Conservation (phyloP, 257 asterid genomes). For the Ilex aquifolium region DNA sequence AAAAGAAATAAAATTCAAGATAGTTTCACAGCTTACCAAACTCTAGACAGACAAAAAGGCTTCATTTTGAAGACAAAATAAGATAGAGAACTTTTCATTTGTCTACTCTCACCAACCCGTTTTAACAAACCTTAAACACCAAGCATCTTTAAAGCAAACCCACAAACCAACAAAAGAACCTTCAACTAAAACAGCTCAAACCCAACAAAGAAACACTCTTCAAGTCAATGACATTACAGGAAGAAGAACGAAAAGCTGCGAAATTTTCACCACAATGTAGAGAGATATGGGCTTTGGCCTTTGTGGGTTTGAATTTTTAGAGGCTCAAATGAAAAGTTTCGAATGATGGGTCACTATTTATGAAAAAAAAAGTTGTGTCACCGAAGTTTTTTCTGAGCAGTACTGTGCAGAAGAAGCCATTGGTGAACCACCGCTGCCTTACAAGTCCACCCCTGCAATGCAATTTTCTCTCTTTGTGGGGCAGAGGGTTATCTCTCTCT, state of each 20-base stretch:
- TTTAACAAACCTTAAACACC: constrained; percentile 16
- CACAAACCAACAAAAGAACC: not conserved
- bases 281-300: not conserved
- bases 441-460: no score
- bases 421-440: no score
- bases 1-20: constrained; percentile 10
- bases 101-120: constrained; percentile 27
- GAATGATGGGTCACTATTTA: no score
- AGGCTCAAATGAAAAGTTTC: constrained; percentile 4
- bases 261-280: not conserved
- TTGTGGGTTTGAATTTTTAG: no score
- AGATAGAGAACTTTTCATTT: constrained; percentile 20
- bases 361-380: no score
- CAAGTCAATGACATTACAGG: not conserved
- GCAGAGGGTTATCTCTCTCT: no score
- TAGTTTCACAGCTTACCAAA: constrained; percentile 24
- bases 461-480: no score
- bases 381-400: no score
- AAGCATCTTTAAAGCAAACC: constrained; percentile 1
- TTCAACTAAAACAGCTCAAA: not conserved
- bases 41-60: constrained; percentile 20
- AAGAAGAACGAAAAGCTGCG: not conserved
- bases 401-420: no score
- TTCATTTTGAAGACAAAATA: constrained; percentile 25
- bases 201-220: not conserved